Conservation (phyloP, 306 rosid genomes). For the Arachis stenosperma region DNA sequence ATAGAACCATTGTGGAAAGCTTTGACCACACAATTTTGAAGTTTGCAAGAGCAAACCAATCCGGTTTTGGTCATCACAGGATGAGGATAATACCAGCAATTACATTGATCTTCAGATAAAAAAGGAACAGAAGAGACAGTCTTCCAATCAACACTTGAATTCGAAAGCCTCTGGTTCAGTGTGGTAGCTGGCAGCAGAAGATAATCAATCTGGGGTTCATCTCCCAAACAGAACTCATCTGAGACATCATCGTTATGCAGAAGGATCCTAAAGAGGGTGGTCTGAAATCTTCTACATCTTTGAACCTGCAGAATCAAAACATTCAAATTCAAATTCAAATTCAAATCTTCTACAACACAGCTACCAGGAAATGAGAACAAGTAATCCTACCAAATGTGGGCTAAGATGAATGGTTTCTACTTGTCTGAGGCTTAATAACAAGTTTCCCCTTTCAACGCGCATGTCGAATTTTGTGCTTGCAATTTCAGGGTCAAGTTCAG, state of each 20-base stretch:
- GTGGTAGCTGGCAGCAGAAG: slow-evolving; percentile 67
- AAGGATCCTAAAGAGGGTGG: slow-evolving; percentile 48
- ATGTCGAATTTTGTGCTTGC: slow-evolving; percentile 44
- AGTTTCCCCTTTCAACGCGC: slow-evolving; percentile 47
- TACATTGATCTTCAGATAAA: slow-evolving; percentile 27
- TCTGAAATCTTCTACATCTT: slow-evolving; percentile 59
- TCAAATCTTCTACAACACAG: too few species aligned
- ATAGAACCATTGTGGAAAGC: slow-evolving; percentile 57
- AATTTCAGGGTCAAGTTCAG: slow-evolving; percentile 51
- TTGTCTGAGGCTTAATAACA: slow-evolving; percentile 45
- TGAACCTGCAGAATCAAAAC: slow-evolving; percentile 49
- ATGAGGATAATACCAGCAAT: slow-evolving; percentile 26
- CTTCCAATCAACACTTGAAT: slow-evolving; percentile 52
- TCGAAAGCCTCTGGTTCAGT: slow-evolving; percentile 16
- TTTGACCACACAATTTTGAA: slow-evolving; percentile 57
- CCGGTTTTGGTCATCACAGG: slow-evolving; percentile 48
- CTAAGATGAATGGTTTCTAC: slow-evolving; percentile 42
- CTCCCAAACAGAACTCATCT: slow-evolving; percentile 41
- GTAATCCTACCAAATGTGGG: slow-evolving; percentile 46
- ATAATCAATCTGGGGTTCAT: slow-evolving; percentile 52
- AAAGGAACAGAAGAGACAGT: slow-evolving; percentile 42
- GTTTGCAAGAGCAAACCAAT: slow-evolving; percentile 59
- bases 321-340: background rate
- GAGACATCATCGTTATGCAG: slow-evolving; percentile 34
- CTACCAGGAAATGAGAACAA: background rate